Evolutionary conservation across 2,329 filamentous ascomycete species (phyloP).

Genomic region (Fusarium sp.): DNA sequence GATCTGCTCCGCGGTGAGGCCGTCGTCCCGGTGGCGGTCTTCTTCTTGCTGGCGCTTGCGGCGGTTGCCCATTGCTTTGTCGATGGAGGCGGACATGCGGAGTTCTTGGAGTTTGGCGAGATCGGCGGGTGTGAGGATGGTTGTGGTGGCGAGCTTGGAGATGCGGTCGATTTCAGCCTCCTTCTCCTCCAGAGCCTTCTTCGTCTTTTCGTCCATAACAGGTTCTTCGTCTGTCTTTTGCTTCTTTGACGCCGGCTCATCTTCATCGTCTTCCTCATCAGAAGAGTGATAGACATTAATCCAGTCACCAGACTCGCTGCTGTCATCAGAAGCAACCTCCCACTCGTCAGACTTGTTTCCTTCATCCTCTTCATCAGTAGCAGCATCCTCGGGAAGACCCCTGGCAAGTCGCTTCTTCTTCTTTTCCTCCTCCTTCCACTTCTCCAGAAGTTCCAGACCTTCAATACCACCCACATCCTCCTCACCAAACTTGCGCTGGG

Average conservation of each 20-base stretch:
- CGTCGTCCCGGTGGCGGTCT: conserved; percentile 81
- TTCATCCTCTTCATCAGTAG: conserved; percentile 68
- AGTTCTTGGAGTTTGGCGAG: conserved; percentile 94
- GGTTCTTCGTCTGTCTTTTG: conserved; percentile 48
- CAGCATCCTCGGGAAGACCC: conserved; percentile 70
- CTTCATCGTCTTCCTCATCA: conserved; percentile 74
- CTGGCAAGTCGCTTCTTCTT: conserved; percentile 75
- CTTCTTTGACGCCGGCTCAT: conserved; percentile 67
- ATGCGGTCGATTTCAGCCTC: conserved; percentile 60
- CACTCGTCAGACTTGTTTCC: conserved; percentile 65
- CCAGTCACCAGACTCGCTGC: conserved; percentile 85
- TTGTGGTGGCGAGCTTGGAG: conserved; percentile 86
- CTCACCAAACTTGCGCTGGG: conserved; percentile 84
- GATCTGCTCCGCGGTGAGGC: conserved; percentile 89
- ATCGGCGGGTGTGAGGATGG: conserved; percentile 94
- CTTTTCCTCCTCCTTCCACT: conserved; percentile 93
- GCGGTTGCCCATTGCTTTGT: conserved; percentile 64
- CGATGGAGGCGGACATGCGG: conserved; percentile 75
- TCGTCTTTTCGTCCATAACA: conserved; percentile 53
- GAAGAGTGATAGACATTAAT: conserved; percentile 89
- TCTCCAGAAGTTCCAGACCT: conserved; percentile 87
- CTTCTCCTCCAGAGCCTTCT: conserved; percentile 45
- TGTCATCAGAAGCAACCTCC: conserved; percentile 69
- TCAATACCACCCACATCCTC: conserved; percentile 84
- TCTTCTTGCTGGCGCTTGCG: conserved; percentile 60